Evolutionary conservation across 208 protist species (phyloP), one percentile per base, ranked within the genome.

Genomic region (Crithidia bombi): DNA sequence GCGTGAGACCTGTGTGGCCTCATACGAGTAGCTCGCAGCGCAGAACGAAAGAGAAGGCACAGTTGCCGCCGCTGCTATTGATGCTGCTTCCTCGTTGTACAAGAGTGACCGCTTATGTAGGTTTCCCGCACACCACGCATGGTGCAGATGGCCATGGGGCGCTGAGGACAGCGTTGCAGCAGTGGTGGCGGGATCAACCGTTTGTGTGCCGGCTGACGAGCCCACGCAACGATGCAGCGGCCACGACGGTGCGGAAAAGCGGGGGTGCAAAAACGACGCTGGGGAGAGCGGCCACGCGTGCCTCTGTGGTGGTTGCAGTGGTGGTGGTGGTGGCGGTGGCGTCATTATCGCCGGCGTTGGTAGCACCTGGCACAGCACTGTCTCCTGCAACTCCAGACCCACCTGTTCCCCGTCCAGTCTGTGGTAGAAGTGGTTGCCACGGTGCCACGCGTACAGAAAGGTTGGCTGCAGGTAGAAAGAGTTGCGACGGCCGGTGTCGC

Each of bases 381-480:
- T 59, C 17, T 81, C 75, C 14, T 72, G 58, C 58, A 82, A 12
- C 47, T 82, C 66, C 14, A 69, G n/a, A 1, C 62, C 71, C 25
- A 44, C 39, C 52, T 82, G 58, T 49, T 69, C 64, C n/a, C 46
- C 44, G 38, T 36, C 64, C 11, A 39, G 25, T 39, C 43, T 63
- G 36, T 49, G 32, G 65, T 70, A 73, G 28, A 61, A 58, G 21
- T 36, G 33, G 19, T 61, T 78, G 58, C 61, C 46, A 19, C 33
- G 36, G 61, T 67, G 59, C 76, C 76, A 82, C 5, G 58, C 50
- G 55, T 70, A 82, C 17, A 11, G 35, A 28, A 82, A 70, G 9
- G 59, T 69, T 2, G 69, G 36, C 28, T 56, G 43, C 3, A 78
- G 43, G n/a, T 30, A 38, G 32, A 75, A 73, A 21, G 72, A 46